phyloP scores from a whole-genome alignment of 768 basidiomycete species.

The Boletus reticulatus region DNA sequence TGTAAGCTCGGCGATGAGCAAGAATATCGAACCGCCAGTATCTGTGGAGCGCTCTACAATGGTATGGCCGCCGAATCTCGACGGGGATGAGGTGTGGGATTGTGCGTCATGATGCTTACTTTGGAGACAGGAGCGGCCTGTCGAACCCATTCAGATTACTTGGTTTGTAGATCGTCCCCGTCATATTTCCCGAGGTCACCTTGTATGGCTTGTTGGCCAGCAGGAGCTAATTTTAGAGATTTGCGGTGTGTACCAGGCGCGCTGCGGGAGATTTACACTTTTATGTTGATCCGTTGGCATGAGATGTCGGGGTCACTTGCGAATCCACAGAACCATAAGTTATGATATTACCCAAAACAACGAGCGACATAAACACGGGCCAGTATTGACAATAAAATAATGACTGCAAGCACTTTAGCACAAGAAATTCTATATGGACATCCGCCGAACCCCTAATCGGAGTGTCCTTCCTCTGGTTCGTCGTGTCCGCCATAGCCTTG shows the following conservation, averaged over 20 bases:
- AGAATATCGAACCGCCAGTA: conserved; percentile 26
- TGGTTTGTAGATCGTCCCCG: conserved; percentile 14
- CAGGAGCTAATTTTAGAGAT: conserved; percentile 23
- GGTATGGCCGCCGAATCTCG: conserved; percentile 23
- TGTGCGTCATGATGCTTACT: conserved; percentile 9
- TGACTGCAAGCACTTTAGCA: conserved; percentile 23
- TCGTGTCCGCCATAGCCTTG: conserved; percentile 28
- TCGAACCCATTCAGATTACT: conserved; percentile 19
- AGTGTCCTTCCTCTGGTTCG: conserved; percentile 32
- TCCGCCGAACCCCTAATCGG: conserved; percentile 32
- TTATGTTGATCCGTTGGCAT: conserved; percentile 24
- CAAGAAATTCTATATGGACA: conserved; percentile 35
- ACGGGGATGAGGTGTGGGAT: conserved; percentile 24
- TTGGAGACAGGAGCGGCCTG: conserved; percentile 11
- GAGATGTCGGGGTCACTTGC: conserved; percentile 8
- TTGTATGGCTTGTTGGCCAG: conserved; percentile 17
- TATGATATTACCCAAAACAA: conserved; percentile 18
- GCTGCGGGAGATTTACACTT: conserved; percentile 29
- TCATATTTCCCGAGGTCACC: conserved; percentile 19
- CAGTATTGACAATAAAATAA: conserved; percentile 16
- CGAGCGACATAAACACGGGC: conserved; percentile 17
- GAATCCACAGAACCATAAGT: conserved; percentile 18
- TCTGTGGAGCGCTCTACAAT: conserved; percentile 49
- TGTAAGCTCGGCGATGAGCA: neutral
- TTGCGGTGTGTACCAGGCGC: conserved; percentile 6